Evolutionary conservation across 305 asterid genomes (phyloP).

Genomic region (Solanum hybrid): DNA sequence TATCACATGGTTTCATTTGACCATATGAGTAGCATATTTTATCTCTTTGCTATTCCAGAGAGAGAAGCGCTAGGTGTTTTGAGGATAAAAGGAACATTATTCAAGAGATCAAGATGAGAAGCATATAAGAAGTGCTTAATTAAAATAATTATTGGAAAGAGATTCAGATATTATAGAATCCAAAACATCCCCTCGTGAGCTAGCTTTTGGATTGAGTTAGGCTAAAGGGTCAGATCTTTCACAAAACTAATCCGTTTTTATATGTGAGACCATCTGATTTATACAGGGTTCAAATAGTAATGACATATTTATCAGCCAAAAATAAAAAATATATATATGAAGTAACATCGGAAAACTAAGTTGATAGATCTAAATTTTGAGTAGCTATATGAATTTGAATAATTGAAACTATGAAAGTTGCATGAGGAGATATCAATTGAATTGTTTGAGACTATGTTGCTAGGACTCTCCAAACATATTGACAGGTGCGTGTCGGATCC

Average conservation of each 20-base stretch:
- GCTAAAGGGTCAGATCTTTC: background rate
- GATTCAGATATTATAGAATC: background rate
- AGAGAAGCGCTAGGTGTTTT: background rate
- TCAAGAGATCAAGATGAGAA: background rate
- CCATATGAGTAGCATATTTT: background rate
- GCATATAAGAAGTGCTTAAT: background rate
- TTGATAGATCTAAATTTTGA: background rate
- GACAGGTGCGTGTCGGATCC: background rate
- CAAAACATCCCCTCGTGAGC: background rate
- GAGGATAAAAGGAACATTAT: background rate
- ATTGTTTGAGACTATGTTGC: background rate
- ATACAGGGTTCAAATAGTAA: background rate
- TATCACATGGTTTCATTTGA: background rate
- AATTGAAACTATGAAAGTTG: background rate
- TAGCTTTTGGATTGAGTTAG: background rate
- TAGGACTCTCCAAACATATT: background rate
- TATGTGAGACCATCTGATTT: background rate
- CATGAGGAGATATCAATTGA: background rate
- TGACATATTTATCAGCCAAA: background rate
- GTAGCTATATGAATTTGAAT: background rate
- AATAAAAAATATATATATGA: background rate
- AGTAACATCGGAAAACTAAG: background rate
- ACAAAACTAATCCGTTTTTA: background rate
- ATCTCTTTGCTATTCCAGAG: background rate
- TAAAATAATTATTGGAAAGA: background rate